Conservation (phyloP, 2,329 filamentous ascomycete genomes). For the Paracorniculantispora psalliotae region DNA sequence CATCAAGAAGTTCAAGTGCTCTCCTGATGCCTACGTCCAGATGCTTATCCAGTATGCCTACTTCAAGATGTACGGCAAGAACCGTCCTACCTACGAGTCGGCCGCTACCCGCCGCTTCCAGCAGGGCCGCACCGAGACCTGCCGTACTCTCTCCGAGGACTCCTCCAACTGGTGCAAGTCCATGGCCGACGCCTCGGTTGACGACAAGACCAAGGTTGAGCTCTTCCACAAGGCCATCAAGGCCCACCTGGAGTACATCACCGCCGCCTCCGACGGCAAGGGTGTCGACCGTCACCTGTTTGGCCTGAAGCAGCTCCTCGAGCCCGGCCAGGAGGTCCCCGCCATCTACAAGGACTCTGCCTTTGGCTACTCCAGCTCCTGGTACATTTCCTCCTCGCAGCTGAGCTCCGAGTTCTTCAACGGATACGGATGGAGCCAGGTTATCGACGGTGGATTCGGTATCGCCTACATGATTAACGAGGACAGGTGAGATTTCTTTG, state of each 20-base stretch:
- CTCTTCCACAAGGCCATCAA: constrained; percentile 78
- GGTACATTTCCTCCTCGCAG: constrained; percentile 87
- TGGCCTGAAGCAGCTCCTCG: constrained; percentile 85
- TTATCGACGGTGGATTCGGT: constrained; percentile 91
- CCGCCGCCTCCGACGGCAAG: constrained; percentile 81
- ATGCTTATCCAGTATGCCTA: constrained; percentile 98
- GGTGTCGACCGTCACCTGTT: constrained; percentile 97
- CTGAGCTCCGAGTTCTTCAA: constrained; percentile 97
- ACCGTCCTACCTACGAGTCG: constrained; percentile 95
- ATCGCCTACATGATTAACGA: constrained; percentile 99
- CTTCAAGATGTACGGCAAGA: constrained; percentile 98
- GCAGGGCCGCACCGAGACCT: constrained; percentile 93
- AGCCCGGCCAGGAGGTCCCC: constrained; percentile 74
- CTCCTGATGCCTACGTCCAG: constrained; percentile 94
- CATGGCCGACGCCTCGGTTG: constrained; percentile 65
- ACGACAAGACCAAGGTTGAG: constrained; percentile 61
- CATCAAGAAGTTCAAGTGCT: constrained; percentile 99
- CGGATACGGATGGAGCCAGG: constrained; percentile 97
- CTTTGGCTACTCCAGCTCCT: constrained; percentile 75
- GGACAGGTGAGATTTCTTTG: constrained; percentile 60
- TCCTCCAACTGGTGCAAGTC: constrained; percentile 84
- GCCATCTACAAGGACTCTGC: constrained; percentile 83
- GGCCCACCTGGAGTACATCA: constrained; percentile 85
- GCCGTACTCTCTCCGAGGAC: constrained; percentile 85
- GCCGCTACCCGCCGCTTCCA: constrained; percentile 94